Base-by-base conservation (phyloP, 164 flowering plant genomes). In the Vitis rotundifolia region DNA sequence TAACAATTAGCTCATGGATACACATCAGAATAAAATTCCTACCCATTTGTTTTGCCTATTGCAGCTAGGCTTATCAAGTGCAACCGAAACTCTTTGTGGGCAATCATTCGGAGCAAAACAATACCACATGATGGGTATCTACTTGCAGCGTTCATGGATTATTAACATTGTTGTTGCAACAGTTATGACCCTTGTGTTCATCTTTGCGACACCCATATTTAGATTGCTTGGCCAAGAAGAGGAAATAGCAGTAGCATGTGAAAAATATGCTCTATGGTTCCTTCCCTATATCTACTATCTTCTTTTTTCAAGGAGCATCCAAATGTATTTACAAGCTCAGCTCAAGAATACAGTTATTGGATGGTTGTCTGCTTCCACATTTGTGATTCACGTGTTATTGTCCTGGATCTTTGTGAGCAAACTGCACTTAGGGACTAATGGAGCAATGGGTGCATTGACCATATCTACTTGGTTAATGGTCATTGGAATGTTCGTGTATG, bases 71-170 rank as follows among this genome's bases (percentile, higher is more conserved):
- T 73, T 79, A 79, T 71, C 82, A 14, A 76, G 79, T 63, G 82
- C 82, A 1, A 68, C 77, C 0, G 80, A 79, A 47, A 79, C 82
- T 5, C 49, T 79, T 14, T 79, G 79, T 48, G 82, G 79, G 13
- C 82, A 79, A 71, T 80, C 82, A 56, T 79, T 67, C 56, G 82
- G 82, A 37, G 82, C 82, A 1, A 59, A 67, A 26, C 77, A 76
- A n/a, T 74, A 77, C 62, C 71, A 71, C 61, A 80, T 74, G 78
- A 29, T 77, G 49, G 80, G 83, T 2, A 67, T 77, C 5, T 75
- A 77, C 62, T 16, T 78, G 18, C 78, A 78, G 58, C 49, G 78
- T 64, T 75, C 81, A 12, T 75, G 78, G 78, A 56, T 78, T 6
- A 66, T 78, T 26, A 61, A 75, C 48, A 11, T 47, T 9, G 19